Conservation (phyloP, 331 rosid genomes). For the Erythrophleum ivorense region DNA sequence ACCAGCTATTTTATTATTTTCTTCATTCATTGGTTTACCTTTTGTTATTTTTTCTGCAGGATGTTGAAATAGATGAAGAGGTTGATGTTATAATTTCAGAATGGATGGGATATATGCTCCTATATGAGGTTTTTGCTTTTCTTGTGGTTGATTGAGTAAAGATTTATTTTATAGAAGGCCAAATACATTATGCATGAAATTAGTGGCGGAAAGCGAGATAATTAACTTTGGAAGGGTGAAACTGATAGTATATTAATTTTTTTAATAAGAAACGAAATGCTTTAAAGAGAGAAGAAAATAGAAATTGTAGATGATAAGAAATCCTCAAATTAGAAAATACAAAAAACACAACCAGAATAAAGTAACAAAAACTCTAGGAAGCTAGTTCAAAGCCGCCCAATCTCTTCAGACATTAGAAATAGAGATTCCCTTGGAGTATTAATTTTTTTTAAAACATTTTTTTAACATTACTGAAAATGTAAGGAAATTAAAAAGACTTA, state of each 20-base stretch:
- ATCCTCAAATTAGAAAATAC: not conserved
- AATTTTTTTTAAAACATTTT: too few species aligned
- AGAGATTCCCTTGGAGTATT: too few species aligned
- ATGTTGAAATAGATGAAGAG: constrained; percentile 86
- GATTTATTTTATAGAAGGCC: constrained; percentile 24
- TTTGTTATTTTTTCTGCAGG: constrained; percentile 61
- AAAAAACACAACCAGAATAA: not conserved
- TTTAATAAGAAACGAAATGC: not conserved
- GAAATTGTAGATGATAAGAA: not conserved
- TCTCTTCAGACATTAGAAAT: too few species aligned
- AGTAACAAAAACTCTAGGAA: not conserved
- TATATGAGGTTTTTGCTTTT: constrained; percentile 75
- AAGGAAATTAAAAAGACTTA: not conserved
- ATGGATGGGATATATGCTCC: constrained; percentile 99
- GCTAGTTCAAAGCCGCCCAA: too few species aligned
- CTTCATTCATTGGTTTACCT: constrained; percentile 20
- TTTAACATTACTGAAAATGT: not conserved
- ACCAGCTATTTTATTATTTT: not conserved
- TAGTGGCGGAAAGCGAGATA: not conserved
- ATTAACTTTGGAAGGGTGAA: constrained; percentile 23
- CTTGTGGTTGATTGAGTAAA: constrained; percentile 12
- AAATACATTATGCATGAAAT: constrained; percentile 26
- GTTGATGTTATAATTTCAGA: constrained; percentile 98
- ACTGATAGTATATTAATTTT: not conserved
- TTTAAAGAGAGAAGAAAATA: not conserved